A percentile compares a stretch with the other conserved stretches of the same genome.
Evolutionary conservation across 257 asterid species (phyloP).

Genomic region (Solanum paucissectum): DNA sequence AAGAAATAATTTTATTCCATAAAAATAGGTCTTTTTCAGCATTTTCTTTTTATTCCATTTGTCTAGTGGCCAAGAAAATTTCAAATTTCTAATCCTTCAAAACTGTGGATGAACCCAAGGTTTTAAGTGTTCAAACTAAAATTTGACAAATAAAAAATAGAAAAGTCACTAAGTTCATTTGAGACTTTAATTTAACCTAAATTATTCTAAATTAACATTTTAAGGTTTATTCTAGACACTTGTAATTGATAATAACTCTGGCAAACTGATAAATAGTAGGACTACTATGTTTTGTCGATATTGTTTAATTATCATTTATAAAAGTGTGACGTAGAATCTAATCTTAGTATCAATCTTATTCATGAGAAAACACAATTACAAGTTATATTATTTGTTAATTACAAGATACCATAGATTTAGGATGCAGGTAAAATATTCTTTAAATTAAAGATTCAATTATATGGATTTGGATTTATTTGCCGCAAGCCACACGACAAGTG

Average conservation of each 20-base stretch:
- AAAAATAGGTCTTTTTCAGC: not conserved
- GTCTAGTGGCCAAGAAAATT: not conserved
- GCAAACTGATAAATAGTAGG: not conserved
- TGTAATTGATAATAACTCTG: not conserved
- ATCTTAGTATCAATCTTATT: not conserved
- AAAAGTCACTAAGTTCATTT: not conserved
- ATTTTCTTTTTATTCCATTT: not conserved
- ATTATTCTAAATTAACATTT: not conserved
- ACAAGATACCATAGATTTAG: not conserved
- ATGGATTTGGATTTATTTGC: not conserved
- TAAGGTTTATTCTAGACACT: not conserved
- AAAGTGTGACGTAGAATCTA: not conserved
- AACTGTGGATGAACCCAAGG: constrained; percentile 30
- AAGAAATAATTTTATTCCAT: not conserved
- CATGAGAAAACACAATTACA: not conserved
- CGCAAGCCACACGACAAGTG: not conserved
- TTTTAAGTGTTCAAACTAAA: constrained; percentile 9
- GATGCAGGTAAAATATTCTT: not conserved
- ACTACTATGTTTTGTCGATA: not conserved
- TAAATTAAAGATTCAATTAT: not conserved
- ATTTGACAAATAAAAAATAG: not conserved
- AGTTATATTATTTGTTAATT: not conserved
- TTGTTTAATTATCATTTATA: not conserved
- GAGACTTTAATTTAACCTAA: not conserved
- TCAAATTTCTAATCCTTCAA: constrained; percentile 6